Base-by-base conservation (phyloP, 2,329 filamentous ascomycete species). In the Phyllachora maydis region DNA sequence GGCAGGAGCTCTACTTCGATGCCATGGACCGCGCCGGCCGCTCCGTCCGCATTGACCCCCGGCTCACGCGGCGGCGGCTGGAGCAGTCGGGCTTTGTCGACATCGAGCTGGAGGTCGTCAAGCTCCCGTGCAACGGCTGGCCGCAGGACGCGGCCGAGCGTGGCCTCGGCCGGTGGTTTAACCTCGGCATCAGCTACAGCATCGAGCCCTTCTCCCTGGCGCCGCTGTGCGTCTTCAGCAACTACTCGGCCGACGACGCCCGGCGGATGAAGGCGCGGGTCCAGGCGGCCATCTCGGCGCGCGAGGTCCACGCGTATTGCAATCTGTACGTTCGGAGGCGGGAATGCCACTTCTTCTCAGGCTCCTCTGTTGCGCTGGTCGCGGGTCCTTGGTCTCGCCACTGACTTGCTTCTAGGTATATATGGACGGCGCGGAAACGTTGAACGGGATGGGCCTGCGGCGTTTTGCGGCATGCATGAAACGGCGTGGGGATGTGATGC, bases 141-240 rank as follows among this genome's bases (percentile, higher is more conserved):
- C 63, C 66, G 28, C 44, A 52, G 14, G 66, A 78, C 35, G 52
- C 67, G 31, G 58, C 69, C 34, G n/a, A n/a, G n/a, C 70, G 67
- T 30, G 62, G 73, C 21, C 59, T 82, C 25, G 79, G 76, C 15
- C 59, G 69, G 28, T 91, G 78, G 76, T 91, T 90, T 48, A 82
- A 85, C 39, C 52, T 85, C 13, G 72, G 69, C 18, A 55, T 92
- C 34, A 69, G 62, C 8, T 66, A 77, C 38, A 74, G 75, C 14
- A 48, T 90, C 23, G 65, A 81, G 35, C 68, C 71, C 8, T 54
- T 90, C 36, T 73, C 71, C 32, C 46, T 88, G 37, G 74, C 62
- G 17, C 74, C 82, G 6, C 59, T 93, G 39, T 71, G 65, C 21
- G 62, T 70, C 28, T 54, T 70, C 19, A 63, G 65, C 24, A 46